Evolutionary conservation across 2,329 filamentous ascomycete species (phyloP).

Genomic region (Keithomyces neogunnii): DNA sequence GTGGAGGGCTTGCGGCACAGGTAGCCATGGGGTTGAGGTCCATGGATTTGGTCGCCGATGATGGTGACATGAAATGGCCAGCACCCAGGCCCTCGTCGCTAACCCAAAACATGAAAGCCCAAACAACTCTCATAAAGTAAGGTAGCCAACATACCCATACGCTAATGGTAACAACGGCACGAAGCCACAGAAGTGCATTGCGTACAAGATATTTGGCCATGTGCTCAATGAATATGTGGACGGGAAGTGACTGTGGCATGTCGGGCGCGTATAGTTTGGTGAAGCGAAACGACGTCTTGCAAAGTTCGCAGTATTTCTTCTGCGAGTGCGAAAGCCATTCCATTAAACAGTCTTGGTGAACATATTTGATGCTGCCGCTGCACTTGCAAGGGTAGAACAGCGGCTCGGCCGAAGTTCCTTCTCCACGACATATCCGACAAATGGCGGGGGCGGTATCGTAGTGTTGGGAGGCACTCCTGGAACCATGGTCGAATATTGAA

Average conservation of each 20-base stretch:
- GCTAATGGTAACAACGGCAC: slow-evolving; percentile 67
- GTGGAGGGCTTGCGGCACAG: background rate
- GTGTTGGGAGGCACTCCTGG: slow-evolving; percentile 11
- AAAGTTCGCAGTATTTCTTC: slow-evolving; percentile 98
- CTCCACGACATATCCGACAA: slow-evolving; percentile 94
- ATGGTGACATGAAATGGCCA: slow-evolving; percentile 14
- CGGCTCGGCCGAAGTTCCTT: slow-evolving; percentile 72
- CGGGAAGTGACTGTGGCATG: slow-evolving; percentile 81
- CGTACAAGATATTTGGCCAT: slow-evolving; percentile 64
- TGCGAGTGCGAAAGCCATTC: slow-evolving; percentile 98
- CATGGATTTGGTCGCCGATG: background rate
- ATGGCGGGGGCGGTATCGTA: slow-evolving; percentile 52
- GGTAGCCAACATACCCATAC: slow-evolving; percentile 89
- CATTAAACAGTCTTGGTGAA: slow-evolving; percentile 97
- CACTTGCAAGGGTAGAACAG: slow-evolving; percentile 98
- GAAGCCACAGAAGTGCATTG: slow-evolving; percentile 68
- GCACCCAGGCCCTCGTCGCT: slow-evolving; percentile 62
- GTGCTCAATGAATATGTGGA: slow-evolving; percentile 72
- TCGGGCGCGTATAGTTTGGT: slow-evolving; percentile 93
- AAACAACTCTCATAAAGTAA: slow-evolving; percentile 83
- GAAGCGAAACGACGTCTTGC: slow-evolving; percentile 96
- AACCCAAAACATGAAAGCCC: slow-evolving; percentile 92
- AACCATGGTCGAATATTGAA: slow-evolving; percentile 16
- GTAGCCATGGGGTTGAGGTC: background rate
- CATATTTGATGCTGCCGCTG: slow-evolving; percentile 96